Conservation (phyloP, 129 eudicot species). For the Flaveria sonorensis region DNA sequence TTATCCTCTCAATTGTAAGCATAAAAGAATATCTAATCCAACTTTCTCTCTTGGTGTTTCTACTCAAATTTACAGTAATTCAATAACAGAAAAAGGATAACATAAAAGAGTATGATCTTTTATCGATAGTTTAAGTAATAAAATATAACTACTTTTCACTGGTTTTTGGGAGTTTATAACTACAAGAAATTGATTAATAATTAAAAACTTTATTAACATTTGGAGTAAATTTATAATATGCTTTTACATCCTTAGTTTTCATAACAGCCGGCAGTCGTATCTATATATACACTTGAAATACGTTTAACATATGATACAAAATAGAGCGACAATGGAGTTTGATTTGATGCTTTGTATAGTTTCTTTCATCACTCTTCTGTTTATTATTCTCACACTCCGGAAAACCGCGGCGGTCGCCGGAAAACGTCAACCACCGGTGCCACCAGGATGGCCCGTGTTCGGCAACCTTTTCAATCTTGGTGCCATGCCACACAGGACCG, state of each 20-base stretch:
- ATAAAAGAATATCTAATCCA: too few relatives aligned
- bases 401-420: not conserved
- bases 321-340: slow-evolving; percentile 34
- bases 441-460: slow-evolving; percentile 76
- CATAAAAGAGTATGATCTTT: too few relatives aligned
- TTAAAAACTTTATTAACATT: not conserved
- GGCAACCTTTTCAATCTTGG: slow-evolving; percentile 79
- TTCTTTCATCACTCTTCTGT: slow-evolving; percentile 24
- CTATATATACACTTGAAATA: slow-evolving; percentile 23
- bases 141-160: too few relatives aligned
- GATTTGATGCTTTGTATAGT: slow-evolving; percentile 26
- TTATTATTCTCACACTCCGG: slow-evolving; percentile 29
- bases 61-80: too few relatives aligned
- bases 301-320: slow-evolving; percentile 16
- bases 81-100: too few relatives aligned
- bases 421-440: slow-evolving; percentile 62
- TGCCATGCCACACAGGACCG: slow-evolving; percentile 59
- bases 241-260: not conserved
- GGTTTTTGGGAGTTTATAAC: too few relatives aligned
- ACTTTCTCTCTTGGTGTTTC: too few relatives aligned
- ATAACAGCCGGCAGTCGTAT: slow-evolving; percentile 19
- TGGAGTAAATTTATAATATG: not conserved
- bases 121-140: too few relatives aligned
- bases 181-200: not conserved
- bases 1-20: too few relatives aligned